Conservation (phyloP, 2,329 filamentous ascomycete genomes). For the Phialophora macrospora region DNA sequence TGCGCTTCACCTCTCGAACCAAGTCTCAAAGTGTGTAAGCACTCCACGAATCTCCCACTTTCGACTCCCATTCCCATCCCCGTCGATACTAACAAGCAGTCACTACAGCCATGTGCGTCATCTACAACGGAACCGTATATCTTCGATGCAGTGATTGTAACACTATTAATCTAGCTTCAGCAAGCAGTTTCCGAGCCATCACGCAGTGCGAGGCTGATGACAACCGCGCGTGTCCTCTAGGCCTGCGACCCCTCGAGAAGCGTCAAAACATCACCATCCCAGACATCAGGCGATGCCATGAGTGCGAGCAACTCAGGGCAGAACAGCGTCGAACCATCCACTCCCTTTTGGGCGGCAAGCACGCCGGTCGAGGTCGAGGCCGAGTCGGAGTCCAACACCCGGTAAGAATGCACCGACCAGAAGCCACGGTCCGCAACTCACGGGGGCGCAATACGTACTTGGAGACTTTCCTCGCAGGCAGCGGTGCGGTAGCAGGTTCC, state of each 20-base stretch:
- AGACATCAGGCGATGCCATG: neutral
- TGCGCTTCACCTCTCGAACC: neutral
- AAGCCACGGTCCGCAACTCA: neutral
- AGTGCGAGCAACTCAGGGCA: neutral
- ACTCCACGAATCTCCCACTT: neutral
- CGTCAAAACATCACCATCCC: neutral
- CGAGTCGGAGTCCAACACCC: neutral
- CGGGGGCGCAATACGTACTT: neutral
- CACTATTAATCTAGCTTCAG: slow-evolving; percentile 3
- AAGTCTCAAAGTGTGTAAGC: neutral
- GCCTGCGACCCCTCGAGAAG: neutral
- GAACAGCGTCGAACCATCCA: neutral
- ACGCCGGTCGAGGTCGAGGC: neutral
- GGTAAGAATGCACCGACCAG: neutral
- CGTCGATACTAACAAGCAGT: neutral
- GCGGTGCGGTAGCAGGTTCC: neutral
- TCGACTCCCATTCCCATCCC: neutral
- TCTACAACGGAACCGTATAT: neutral
- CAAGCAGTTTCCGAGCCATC: neutral
- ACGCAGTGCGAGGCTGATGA: slow-evolving; percentile 1
- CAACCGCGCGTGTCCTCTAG: neutral
- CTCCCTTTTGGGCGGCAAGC: neutral
- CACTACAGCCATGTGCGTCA: slow-evolving; percentile 54
- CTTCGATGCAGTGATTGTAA: slow-evolving; percentile 6
- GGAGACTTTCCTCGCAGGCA: neutral